Evolutionary conservation across 2,329 filamentous ascomycete species (phyloP).

Genomic region (Verticillium nonalfalfae): DNA sequence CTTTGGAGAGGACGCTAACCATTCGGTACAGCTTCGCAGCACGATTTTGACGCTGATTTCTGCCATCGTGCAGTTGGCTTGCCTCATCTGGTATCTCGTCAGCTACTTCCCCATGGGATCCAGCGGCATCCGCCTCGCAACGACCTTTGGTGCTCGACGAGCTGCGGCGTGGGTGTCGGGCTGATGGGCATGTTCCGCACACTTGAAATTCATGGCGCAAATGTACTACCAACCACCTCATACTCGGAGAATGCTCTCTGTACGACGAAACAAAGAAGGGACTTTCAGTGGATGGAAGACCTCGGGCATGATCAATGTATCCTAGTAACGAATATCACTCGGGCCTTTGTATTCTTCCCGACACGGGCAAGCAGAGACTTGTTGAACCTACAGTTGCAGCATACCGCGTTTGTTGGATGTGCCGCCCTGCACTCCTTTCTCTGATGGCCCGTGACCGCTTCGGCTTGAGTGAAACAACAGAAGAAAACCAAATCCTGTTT

Average conservation of each 20-base stretch:
- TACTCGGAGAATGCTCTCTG: background rate
- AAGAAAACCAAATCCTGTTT: too few relatives aligned
- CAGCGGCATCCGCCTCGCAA: conserved; percentile 78
- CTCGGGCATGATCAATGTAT: background rate
- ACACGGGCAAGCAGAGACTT: too few relatives aligned
- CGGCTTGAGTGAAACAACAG: too few relatives aligned
- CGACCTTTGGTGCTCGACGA: conserved; percentile 76
- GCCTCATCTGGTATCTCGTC: conserved; percentile 86
- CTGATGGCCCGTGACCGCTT: too few relatives aligned
- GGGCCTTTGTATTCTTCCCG: background rate
- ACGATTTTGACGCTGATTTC: conserved; percentile 81
- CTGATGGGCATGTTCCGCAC: conserved; percentile 25
- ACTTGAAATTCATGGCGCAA: background rate
- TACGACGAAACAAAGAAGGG: background rate
- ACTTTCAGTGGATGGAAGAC: background rate
- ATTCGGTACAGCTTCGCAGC: conserved; percentile 61
- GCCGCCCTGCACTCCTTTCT: too few relatives aligned
- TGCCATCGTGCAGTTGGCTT: conserved; percentile 75
- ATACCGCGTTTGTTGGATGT: too few relatives aligned
- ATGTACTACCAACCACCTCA: background rate
- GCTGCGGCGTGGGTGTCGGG: conserved; percentile 85
- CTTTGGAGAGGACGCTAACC: conserved; percentile 13
- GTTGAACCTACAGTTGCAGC: too few relatives aligned
- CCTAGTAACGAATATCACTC: background rate
- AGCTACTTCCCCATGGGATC: conserved; percentile 98